Conservation (phyloP, 1,139 yeast species). For the Geotrichum restrictum region DNA sequence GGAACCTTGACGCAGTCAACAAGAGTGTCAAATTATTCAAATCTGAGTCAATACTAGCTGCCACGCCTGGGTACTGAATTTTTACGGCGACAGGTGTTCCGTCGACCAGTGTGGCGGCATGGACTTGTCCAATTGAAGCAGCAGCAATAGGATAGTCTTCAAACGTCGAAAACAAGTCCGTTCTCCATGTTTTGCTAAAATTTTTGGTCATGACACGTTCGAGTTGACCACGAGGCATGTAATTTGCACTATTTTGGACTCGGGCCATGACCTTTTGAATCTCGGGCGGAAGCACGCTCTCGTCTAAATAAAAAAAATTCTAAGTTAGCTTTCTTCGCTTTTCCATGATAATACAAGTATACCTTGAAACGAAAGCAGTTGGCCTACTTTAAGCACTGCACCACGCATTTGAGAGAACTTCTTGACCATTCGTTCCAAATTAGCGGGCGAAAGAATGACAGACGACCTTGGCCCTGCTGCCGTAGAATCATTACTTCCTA, state of each 20-base stretch:
- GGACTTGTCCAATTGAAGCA: conserved; percentile 97
- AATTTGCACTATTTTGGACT: conserved; percentile 92
- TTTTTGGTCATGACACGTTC: conserved; percentile 72
- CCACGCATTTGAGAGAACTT: conserved; percentile 95
- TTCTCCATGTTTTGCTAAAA: conserved; percentile 75
- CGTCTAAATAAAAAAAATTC: conserved; percentile 40
- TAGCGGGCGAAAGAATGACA: conserved; percentile 69
- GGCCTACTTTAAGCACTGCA: conserved; percentile 94
- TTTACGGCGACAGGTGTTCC: conserved; percentile 83
- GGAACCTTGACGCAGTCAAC: conserved; percentile 75
- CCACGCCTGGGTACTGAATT: conserved; percentile 98
- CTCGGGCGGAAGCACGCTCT: conserved; percentile 76
- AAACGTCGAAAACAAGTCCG: conserved; percentile 61
- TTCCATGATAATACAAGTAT: background rate
- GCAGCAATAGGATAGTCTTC: conserved; percentile 94
- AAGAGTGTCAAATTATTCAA: conserved; percentile 76
- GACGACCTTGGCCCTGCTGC: conserved; percentile 32
- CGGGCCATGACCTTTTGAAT: conserved; percentile 73
- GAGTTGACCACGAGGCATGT: conserved; percentile 91
- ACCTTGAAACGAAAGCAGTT: conserved; percentile 87
- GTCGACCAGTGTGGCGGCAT: conserved; percentile 62
- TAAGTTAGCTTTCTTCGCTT: background rate
- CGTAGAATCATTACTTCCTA: conserved; percentile 45
- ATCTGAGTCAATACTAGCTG: conserved; percentile 87
- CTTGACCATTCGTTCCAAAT: conserved; percentile 81